Percentiles rank a stretch among this genome's conserved stretches.
phyloP scores from a whole-genome alignment of 73 alveolate genomes.

The Blepharisma japonicum region DNA sequence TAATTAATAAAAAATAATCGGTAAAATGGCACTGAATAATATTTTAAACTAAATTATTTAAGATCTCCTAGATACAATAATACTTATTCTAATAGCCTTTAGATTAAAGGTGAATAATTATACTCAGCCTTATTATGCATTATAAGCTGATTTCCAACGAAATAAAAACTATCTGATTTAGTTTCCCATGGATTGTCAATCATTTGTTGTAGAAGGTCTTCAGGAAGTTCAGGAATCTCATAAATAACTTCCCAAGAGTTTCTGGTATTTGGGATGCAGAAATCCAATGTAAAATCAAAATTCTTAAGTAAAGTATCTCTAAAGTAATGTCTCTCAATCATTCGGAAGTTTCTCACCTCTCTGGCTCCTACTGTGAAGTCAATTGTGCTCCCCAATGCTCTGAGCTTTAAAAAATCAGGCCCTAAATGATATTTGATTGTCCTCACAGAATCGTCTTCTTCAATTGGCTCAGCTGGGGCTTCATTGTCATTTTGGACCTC shows the following conservation, averaged over 20 bases:
- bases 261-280: conserved; percentile 93
- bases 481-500: conserved; percentile 58
- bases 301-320: conserved; percentile 66
- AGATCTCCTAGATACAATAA: no score
- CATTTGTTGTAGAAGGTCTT: conserved; percentile 74
- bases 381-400: conserved; percentile 73
- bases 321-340: conserved; percentile 94
- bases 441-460: conserved; percentile 70
- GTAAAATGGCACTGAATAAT: no score
- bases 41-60: no score
- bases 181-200: conserved; percentile 91
- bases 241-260: conserved; percentile 96
- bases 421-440: conserved; percentile 86
- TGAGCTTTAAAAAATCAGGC: conserved; percentile 78
- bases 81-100: neutral
- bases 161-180: conserved; percentile 92
- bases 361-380: conserved; percentile 72
- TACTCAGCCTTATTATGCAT: conserved; percentile 96
- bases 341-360: conserved; percentile 78
- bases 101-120: conserved; percentile 70
- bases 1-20: no score
- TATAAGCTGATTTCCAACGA: conserved; percentile 88
- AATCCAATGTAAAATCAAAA: conserved; percentile 84
- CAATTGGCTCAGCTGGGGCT: conserved; percentile 22
- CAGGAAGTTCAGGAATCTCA: conserved; percentile 76